Conservation (phyloP, 192 early-diverging fungal genomes). For the Entophlyctis luteolus region DNA sequence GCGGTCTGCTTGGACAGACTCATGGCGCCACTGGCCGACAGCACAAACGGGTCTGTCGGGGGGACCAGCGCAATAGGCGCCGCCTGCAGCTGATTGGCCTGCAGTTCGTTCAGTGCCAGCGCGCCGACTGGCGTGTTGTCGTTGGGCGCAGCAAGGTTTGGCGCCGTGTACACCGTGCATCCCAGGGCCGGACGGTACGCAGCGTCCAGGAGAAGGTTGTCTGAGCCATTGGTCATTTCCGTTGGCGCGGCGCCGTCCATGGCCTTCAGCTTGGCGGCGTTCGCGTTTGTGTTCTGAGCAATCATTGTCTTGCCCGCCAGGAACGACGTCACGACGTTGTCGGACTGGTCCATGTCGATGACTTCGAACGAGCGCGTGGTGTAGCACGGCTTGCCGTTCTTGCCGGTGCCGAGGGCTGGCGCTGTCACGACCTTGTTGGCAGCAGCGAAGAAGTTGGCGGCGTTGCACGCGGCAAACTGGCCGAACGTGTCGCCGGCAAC, state of each 20-base stretch:
- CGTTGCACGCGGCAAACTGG: slow-evolving; percentile 45
- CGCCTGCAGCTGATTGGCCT: slow-evolving; percentile 26
- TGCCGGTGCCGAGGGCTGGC: slow-evolving; percentile 30
- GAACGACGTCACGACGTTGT: slow-evolving; percentile 41
- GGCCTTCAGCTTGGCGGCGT: slow-evolving; percentile 24
- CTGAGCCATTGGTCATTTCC: slow-evolving; percentile 37
- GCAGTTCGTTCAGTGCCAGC: slow-evolving; percentile 38
- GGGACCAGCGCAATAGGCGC: slow-evolving; percentile 37
- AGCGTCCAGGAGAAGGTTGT: slow-evolving; percentile 37
- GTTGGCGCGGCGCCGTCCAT: slow-evolving; percentile 17
- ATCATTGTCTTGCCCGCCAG: too few species aligned
- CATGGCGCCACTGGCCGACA: not conserved
- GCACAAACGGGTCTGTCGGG: slow-evolving; percentile 38
- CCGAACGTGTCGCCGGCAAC: slow-evolving; percentile 31
- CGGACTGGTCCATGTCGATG: slow-evolving; percentile 38
- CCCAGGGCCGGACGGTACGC: slow-evolving; percentile 33
- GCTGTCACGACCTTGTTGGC: slow-evolving; percentile 8
- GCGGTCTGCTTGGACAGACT: slow-evolving; percentile 13
- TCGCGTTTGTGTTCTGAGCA: slow-evolving; percentile 38
- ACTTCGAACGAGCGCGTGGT: slow-evolving; percentile 39
- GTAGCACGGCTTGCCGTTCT: slow-evolving; percentile 29
- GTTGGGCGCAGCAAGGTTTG: slow-evolving; percentile 34
- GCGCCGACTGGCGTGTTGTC: slow-evolving; percentile 20
- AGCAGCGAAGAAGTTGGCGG: slow-evolving; percentile 25
- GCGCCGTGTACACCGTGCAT: slow-evolving; percentile 32